Conservation (phyloP, 345 rosid genomes). For the Corchorus olitorius region DNA sequence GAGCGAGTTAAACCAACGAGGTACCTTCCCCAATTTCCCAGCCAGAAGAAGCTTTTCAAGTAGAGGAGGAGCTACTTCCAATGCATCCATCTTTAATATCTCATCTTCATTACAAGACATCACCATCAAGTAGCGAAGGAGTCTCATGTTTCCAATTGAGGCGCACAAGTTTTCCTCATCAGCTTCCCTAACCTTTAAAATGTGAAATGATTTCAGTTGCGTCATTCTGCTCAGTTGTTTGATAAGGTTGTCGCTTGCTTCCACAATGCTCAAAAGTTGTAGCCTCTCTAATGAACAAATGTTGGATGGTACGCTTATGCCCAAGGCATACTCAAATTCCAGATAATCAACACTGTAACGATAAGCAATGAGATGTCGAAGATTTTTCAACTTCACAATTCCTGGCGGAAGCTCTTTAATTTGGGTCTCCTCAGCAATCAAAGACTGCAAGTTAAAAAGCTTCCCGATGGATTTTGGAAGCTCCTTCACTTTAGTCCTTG, state of each 20-base stretch:
- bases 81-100: too few species aligned
- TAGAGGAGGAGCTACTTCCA: too few species aligned
- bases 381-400: constrained; percentile 30
- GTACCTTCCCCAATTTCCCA: neutral
- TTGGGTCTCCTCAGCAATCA: constrained; percentile 27
- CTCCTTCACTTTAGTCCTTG: constrained; percentile 31
- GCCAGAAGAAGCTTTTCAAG: too few species aligned
- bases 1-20: neutral
- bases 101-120: neutral
- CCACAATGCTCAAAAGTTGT: neutral
- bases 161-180: too few species aligned
- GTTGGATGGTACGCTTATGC: neutral
- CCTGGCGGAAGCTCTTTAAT: constrained; percentile 37
- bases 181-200: neutral
- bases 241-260: neutral
- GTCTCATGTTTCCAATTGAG: neutral
- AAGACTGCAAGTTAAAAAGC: constrained; percentile 33
- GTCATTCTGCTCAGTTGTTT: neutral
- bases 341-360: neutral
- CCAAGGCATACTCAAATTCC: neutral
- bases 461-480: constrained; percentile 34
- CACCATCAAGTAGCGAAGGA: neutral
- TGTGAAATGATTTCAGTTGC: neutral
- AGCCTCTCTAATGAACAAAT: neutral
- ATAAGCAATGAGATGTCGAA: constrained; percentile 29